These are phyloP conservation scores for Neurospora sp. DNA, from an alignment of 495 filamentous ascomycete genomes.

Conservation along the genomic window DNA sequence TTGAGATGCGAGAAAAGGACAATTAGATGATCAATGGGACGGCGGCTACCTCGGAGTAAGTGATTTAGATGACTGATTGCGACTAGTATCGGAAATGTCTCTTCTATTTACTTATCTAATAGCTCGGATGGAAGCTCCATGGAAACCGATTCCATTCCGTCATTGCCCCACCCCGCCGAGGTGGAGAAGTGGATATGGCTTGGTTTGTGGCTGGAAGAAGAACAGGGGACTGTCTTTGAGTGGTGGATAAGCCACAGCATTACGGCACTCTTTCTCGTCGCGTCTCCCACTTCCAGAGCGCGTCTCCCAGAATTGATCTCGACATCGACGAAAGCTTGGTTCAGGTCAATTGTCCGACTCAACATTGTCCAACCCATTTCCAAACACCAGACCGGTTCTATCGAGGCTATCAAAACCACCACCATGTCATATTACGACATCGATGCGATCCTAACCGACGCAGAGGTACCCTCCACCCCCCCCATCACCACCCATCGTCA, in stretches of 20 bases:
- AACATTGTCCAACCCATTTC: background rate
- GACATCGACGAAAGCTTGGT: background rate
- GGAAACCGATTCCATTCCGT: conserved; percentile 14
- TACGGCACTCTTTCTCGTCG: background rate
- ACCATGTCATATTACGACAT: conserved; percentile 90
- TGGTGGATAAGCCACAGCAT: background rate
- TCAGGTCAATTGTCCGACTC: background rate
- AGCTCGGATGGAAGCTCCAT: conserved; percentile 10
- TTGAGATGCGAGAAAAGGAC: background rate
- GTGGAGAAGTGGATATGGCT: background rate
- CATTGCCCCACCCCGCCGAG: conserved; percentile 13
- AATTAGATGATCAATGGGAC: background rate
- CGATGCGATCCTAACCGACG: conserved; percentile 86
- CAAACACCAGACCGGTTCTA: background rate
- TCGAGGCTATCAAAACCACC: background rate
- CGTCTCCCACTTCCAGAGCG: background rate
- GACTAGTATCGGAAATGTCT: background rate
- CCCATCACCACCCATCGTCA: background rate
- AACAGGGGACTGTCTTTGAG: no score
- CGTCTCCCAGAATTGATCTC: background rate
- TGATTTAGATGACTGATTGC: background rate
- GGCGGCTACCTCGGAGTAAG: background rate
- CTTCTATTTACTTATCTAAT: background rate
- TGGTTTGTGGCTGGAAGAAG: no score
- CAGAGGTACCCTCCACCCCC: conserved; percentile 48